Conservation (phyloP, 2,329 filamentous ascomycete genomes). For the Exophiala alcalophila region DNA sequence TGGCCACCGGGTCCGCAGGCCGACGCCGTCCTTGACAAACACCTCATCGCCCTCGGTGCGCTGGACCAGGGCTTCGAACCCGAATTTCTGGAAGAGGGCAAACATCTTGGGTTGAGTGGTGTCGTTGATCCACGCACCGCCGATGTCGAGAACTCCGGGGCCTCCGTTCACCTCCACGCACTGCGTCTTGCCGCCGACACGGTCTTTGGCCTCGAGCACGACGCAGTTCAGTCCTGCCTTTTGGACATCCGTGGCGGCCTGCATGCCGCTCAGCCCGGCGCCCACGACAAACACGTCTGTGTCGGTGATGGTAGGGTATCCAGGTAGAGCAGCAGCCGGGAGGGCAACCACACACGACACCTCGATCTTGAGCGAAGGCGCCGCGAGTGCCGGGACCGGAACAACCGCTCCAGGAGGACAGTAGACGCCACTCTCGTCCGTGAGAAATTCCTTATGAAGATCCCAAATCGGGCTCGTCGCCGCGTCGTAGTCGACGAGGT, state of each 20-base stretch:
- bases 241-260: conserved; percentile 35
- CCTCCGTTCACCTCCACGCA: conserved; percentile 24
- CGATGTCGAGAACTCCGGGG: conserved; percentile 46
- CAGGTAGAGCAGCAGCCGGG: conserved; percentile 53
- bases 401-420: conserved; percentile 43
- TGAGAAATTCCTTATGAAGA: conserved; percentile 1
- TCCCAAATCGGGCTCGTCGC: conserved; percentile 35
- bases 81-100: conserved; percentile 33
- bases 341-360: conserved; percentile 40
- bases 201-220: conserved; percentile 42
- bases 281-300: conserved; percentile 38
- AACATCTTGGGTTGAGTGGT: conserved; percentile 49
- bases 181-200: conserved; percentile 44
- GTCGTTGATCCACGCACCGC: conserved; percentile 61
- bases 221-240: conserved; percentile 34
- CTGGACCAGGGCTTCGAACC: conserved; percentile 48
- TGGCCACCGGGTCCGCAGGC: conserved; percentile 6
- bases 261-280: conserved; percentile 39
- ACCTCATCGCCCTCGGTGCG: conserved; percentile 46
- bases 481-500: conserved; percentile 36
- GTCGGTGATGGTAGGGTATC: conserved; percentile 49
- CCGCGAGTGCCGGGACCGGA: conserved; percentile 42
- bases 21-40: too few species aligned
- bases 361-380: conserved; percentile 42
- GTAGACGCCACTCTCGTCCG: conserved; percentile 36